A percentile compares a stretch with the other conserved stretches of the same genome.
These are phyloP conservation scores for Platanthera guangdongensis DNA, from an alignment of 106 monocot genomes.

Conservation along the genomic window DNA sequence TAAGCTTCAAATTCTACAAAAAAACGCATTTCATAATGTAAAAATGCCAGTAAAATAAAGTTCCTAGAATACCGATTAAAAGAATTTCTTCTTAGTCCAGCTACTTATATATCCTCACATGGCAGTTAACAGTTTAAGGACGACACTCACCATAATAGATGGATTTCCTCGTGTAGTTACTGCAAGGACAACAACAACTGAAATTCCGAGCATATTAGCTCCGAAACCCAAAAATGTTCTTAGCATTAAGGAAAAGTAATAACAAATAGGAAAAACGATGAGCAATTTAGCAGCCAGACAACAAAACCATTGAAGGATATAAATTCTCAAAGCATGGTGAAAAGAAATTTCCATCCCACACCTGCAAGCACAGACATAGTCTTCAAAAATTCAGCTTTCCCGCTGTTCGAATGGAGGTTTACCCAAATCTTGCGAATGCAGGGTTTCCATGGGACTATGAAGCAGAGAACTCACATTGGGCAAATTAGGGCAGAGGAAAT, in stretches of 20 bases:
- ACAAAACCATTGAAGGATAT: neutral
- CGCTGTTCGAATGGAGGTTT: neutral
- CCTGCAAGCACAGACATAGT: conserved; percentile 5
- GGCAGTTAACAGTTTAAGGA: neutral
- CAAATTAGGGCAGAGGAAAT: conserved; percentile 7
- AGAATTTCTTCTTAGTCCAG: neutral
- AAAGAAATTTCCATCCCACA: conserved; percentile 3
- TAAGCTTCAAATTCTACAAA: conserved; percentile 6
- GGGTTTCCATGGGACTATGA: too few relatives aligned
- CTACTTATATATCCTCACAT: too few relatives aligned
- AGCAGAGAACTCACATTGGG: neutral
- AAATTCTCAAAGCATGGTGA: conserved; percentile 9
- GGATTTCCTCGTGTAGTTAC: conserved; percentile 1
- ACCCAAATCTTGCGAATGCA: neutral
- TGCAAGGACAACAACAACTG: neutral
- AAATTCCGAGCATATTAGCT: conserved; percentile 4
- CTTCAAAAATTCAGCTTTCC: neutral
- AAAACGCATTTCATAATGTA: neutral
- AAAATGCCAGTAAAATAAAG: neutral
- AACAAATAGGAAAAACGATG: neutral
- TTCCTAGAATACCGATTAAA: neutral
- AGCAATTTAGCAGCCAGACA: neutral
- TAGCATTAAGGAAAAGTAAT: neutral
- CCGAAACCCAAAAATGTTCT: conserved; percentile 11
- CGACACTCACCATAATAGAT: neutral